Evolutionary conservation across 495 filamentous ascomycete species (phyloP).

Genomic region (Tuber aestivum): DNA sequence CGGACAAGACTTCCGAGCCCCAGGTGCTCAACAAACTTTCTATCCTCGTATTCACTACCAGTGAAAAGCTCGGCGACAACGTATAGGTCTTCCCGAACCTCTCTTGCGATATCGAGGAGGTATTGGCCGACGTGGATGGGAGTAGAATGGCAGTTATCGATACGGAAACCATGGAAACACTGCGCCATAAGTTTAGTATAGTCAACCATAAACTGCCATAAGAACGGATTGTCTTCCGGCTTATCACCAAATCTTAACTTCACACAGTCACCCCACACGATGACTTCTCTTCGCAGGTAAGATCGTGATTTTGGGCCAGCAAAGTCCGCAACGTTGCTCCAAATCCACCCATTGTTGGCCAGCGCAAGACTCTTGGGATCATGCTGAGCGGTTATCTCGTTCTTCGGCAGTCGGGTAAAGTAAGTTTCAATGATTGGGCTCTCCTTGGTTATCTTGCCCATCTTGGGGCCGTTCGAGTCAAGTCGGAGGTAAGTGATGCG

Average conservation of each 20-base stretch:
- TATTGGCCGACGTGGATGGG: slow-evolving; percentile 89
- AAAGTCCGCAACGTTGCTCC: slow-evolving; percentile 91
- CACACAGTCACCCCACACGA: slow-evolving; percentile 97
- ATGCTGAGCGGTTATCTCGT: slow-evolving; percentile 71
- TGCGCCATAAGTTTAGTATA: slow-evolving; percentile 93
- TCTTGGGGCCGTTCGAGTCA: slow-evolving; percentile 83
- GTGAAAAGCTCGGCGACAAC: slow-evolving; percentile 96
- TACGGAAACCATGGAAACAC: slow-evolving; percentile 90
- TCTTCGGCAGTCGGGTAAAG: slow-evolving; percentile 83
- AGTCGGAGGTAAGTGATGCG: slow-evolving; percentile 87
- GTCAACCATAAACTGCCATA: slow-evolving; percentile 92
- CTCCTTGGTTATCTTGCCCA: slow-evolving; percentile 67
- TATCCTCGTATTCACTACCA: slow-evolving; percentile 91
- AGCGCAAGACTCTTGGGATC: slow-evolving; percentile 70
- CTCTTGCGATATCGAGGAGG: slow-evolving; percentile 82
- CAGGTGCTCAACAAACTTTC: slow-evolving; percentile 84
- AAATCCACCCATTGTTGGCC: slow-evolving; percentile 98
- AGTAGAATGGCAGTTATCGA: slow-evolving; percentile 98
- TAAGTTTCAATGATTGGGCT: slow-evolving; percentile 90
- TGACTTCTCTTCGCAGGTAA: slow-evolving; percentile 89
- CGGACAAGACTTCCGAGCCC: slow-evolving; percentile 85
- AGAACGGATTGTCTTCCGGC: slow-evolving; percentile 78
- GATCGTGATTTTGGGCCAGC: slow-evolving; percentile 81
- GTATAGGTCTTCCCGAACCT: slow-evolving; percentile 79
- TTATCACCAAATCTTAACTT: slow-evolving; percentile 85